Evolutionary conservation across 2,329 filamentous ascomycete species (phyloP).

Genomic region (Colletotrichum sp.): DNA sequence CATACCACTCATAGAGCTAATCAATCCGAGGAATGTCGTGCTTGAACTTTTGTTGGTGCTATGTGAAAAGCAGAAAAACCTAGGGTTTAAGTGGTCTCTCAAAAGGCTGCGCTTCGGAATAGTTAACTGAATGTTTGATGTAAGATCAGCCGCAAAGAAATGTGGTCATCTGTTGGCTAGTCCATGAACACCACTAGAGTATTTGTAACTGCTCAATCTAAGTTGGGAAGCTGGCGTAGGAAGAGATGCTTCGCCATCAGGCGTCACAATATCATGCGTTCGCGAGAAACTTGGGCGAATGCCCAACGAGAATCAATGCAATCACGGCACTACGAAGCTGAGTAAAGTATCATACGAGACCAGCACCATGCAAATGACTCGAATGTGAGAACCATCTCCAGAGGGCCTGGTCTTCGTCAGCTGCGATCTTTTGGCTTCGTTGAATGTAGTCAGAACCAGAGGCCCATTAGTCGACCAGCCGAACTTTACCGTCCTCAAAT

Average conservation of each 20-base stretch:
- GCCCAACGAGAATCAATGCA: background rate
- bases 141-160: background rate
- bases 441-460: background rate
- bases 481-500: background rate
- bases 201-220: background rate
- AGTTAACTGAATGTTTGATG: background rate
- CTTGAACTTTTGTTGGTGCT: background rate
- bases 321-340: background rate
- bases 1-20: background rate
- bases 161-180: background rate
- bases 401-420: background rate
- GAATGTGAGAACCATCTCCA: background rate
- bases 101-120: background rate
- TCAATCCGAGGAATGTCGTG: background rate
- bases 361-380: too few relatives aligned
- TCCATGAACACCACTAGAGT: background rate
- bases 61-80: background rate
- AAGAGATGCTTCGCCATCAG: background rate
- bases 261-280: background rate
- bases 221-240: background rate
- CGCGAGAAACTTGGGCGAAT: background rate
- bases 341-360: background rate
- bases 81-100: background rate
- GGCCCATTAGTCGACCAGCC: rapidly evolving
- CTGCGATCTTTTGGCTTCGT: background rate